Evolutionary conservation across 106 monocot species (phyloP), one percentile per base, ranked within the genome.

Genomic region (Posidonia australis): DNA sequence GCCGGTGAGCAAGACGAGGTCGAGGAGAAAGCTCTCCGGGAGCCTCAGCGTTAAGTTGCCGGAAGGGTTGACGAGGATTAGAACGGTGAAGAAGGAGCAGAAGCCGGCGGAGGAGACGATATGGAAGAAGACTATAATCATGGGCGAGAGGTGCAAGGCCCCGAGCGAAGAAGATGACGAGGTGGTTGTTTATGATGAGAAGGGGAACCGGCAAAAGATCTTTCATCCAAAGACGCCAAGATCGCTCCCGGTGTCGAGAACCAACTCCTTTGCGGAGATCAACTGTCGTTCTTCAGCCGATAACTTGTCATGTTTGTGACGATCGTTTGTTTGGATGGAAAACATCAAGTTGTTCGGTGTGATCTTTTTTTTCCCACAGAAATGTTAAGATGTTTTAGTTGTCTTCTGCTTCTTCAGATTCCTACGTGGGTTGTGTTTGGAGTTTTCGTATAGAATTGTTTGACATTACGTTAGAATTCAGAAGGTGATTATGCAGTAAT

Each of bases 111-210:
- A 47, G 25, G 71, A 67, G 13, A 62, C 55, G 5, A 28, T 73
- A 27, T 72, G 72, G 68, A 78, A 18, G 67, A 78, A 78, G 69
- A 69, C 72, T 21, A 78, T 78, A 53, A 78, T 78, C 13, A 24
- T 78, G 46, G 78, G 78, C 10, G 78, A 78, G 14, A 67, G 58
- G 68, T 78, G 78, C 26, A 46, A 56, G 26, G 59, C 68, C 5
- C 78, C 78, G 0, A 54, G 62, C 22, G 78, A 72, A 11, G 78
- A 78, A 1, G 67, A 73, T 5, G 72, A 54, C 16, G 62, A 54
- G 29, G 46, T 46, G 32, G 67, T 44, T 9, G 26, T 63, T 62
- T 27, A 49, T 20, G 77, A 71, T 44, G 65, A 66, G 51, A 72
- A 72, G 44, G 72, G 72, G 10, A 56, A 73, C 48, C 19, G 57